Evolutionary conservation across 768 basidiomycete genomes (phyloP).

Genomic region (Botryobasidium botryosum): DNA sequence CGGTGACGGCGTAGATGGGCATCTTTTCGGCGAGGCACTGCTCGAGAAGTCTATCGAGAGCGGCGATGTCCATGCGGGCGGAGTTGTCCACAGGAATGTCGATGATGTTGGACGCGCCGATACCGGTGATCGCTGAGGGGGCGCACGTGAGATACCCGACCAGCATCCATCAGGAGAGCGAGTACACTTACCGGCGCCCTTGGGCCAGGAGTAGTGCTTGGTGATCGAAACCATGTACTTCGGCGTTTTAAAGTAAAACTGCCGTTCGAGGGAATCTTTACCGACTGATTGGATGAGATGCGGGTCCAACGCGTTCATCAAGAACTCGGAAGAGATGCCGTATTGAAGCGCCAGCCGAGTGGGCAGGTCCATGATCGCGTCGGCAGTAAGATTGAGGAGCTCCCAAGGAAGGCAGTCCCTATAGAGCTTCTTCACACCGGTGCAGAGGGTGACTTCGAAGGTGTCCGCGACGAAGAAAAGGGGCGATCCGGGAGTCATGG

Average conservation of each 20-base stretch:
- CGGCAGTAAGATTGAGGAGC: conserved; percentile 25
- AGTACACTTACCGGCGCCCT: too few species aligned
- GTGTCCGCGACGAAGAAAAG: conserved; percentile 20
- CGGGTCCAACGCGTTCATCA: conserved; percentile 19
- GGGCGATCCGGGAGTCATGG: conserved; percentile 17
- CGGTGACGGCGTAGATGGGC: conserved; percentile 28
- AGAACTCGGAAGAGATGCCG: conserved; percentile 20
- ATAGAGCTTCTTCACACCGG: conserved; percentile 16
- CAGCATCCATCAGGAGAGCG: too few species aligned
- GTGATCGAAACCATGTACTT: conserved; percentile 1
- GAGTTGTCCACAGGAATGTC: conserved; percentile 22
- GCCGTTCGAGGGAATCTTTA: conserved; percentile 16
- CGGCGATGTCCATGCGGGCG: conserved; percentile 18
- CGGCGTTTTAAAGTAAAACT: conserved; percentile 2
- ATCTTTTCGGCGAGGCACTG: conserved; percentile 19
- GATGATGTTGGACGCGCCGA: conserved; percentile 26
- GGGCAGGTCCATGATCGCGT: conserved; percentile 23
- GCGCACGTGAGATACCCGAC: too few species aligned
- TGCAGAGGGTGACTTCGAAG: conserved; percentile 21
- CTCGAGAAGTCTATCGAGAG: background rate
- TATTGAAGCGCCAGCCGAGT: conserved; percentile 21
- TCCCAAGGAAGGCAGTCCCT: conserved; percentile 23
- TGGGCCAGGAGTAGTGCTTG: conserved; percentile 26
- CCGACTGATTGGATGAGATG: conserved; percentile 25
- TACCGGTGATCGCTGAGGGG: conserved; percentile 27